Evolutionary conservation across 257 asterid species (phyloP).

Genomic region (Solanum rostratum): DNA sequence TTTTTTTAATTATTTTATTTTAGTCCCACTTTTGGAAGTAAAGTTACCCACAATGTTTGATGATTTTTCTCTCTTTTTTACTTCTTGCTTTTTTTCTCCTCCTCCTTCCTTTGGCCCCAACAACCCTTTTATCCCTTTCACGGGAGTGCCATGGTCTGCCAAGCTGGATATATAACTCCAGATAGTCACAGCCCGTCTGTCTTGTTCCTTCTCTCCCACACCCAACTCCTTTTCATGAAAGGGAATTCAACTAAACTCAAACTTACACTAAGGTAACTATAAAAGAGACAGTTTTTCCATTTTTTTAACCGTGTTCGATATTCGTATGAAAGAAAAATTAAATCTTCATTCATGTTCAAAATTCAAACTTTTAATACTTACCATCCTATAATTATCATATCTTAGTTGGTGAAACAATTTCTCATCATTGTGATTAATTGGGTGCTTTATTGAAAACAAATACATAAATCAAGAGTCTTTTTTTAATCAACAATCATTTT

Average conservation of each 20-base stretch:
- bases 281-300: neutral
- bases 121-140: constrained; percentile 59
- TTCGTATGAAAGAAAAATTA: neutral
- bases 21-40: neutral
- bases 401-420: neutral
- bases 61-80: neutral
- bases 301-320: neutral
- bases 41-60: neutral
- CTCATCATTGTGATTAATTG: neutral
- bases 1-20: constrained; percentile 7
- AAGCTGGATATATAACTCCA: constrained; percentile 37
- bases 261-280: constrained; percentile 4
- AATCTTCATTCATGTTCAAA: neutral
- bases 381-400: neutral
- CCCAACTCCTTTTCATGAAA: constrained; percentile 49
- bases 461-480: neutral
- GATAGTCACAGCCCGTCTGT: constrained; percentile 19
- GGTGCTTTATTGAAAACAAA: neutral
- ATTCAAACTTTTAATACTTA: neutral
- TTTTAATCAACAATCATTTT: neutral
- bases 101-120: constrained; percentile 38
- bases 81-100: constrained; percentile 3
- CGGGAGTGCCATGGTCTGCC: constrained; percentile 57
- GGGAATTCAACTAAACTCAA: constrained; percentile 32
- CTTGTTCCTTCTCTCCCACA: constrained; percentile 31